Evolutionary conservation across 129 eudicot species (phyloP).

Genomic region (Kitagawia praeruptora): DNA sequence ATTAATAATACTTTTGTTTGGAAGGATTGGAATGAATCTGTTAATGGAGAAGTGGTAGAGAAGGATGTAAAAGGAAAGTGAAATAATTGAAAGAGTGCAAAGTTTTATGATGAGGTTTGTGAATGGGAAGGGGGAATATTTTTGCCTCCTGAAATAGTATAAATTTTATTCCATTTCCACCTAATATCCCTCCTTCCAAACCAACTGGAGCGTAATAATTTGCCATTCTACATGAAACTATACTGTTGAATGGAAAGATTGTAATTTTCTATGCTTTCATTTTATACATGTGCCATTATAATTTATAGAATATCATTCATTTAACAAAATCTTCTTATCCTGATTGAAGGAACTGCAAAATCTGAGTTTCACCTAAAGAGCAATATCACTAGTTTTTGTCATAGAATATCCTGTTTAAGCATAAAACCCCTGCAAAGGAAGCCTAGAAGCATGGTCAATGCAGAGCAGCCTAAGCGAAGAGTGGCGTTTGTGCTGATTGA

Average conservation of each 20-base stretch:
- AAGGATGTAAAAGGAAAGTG: too few species aligned
- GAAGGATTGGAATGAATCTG: neutral
- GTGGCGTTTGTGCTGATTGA: constrained; percentile 88
- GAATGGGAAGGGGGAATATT: neutral
- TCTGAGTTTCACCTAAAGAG: neutral
- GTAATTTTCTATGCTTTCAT: neutral
- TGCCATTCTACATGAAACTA: neutral
- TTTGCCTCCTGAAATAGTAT: neutral
- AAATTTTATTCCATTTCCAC: too few species aligned
- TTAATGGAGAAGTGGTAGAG: neutral
- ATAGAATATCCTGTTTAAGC: neutral
- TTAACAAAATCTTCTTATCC: neutral
- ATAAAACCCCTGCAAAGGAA: neutral
- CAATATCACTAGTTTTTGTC: neutral
- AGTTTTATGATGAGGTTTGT: neutral
- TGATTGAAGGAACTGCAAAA: constrained; percentile 2
- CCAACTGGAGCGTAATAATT: neutral
- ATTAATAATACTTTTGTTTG: neutral
- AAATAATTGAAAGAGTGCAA: neutral
- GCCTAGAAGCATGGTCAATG: constrained; percentile 31
- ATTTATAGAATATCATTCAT: neutral
- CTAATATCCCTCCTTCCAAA: too few species aligned
- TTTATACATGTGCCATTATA: neutral
- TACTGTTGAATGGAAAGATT: neutral
- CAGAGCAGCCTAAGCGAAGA: constrained; percentile 42